Evolutionary conservation across 768 basidiomycete species (phyloP).

Genomic region (Chalciporus pseudorubinellus): DNA sequence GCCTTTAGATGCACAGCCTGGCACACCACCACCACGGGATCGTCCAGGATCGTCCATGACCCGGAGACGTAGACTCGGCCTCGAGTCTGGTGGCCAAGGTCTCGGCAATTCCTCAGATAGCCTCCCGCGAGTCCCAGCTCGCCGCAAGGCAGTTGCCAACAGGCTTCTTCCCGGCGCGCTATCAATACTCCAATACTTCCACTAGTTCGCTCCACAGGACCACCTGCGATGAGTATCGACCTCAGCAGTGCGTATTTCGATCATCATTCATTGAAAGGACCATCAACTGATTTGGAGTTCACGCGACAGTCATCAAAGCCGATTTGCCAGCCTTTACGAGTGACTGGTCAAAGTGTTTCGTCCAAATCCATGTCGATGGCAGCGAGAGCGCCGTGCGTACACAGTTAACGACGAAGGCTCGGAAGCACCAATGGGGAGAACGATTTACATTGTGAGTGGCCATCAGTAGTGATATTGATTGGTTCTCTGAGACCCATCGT

Average conservation of each 20-base stretch:
- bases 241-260: not conserved
- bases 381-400: conserved; percentile 12
- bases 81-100: not conserved
- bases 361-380: conserved; percentile 20
- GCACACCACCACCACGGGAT: no score
- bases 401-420: conserved; percentile 15
- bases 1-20: no score
- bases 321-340: conserved; percentile 20
- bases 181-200: not conserved
- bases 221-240: not conserved
- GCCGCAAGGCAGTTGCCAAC: not conserved
- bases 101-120: no score
- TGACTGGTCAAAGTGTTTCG: conserved; percentile 25
- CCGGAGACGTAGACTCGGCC: not conserved
- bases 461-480: not conserved
- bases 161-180: no score
- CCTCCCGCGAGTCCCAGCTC: no score
- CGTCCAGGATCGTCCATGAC: no score
- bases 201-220: no score
- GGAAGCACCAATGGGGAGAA: conserved; percentile 22
- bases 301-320: conserved; percentile 21
- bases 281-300: not conserved
- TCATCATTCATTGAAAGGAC: not conserved
- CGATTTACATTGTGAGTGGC: conserved; percentile 21
- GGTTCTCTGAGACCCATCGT: not conserved